Percentiles rank a stretch among this genome's conserved stretches.
phyloP scores from a whole-genome alignment of 2,329 filamentous ascomycete species.

The Clonostachys chloroleuca region DNA sequence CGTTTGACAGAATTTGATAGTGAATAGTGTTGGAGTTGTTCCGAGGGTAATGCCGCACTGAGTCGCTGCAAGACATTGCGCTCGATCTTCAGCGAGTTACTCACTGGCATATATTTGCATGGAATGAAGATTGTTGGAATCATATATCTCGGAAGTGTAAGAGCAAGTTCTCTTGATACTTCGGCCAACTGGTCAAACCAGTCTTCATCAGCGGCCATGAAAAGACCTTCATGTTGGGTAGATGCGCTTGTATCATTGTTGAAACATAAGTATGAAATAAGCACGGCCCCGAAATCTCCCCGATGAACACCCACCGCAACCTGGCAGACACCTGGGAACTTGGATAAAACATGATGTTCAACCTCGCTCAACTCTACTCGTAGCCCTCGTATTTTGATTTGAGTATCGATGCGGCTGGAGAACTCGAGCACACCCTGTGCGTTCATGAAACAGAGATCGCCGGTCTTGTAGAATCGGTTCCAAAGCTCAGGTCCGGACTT shows the following conservation, averaged over 20 bases:
- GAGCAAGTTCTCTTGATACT: conserved; percentile 4
- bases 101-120: conserved; percentile 22
- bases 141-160: conserved; percentile 26
- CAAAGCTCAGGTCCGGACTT: not conserved
- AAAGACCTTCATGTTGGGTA: not conserved
- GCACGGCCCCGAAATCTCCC: not conserved
- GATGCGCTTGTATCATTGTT: not conserved
- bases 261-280: conserved; percentile 2
- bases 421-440: conserved; percentile 9
- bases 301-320: conserved; percentile 3
- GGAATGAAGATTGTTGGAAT: conserved; percentile 33
- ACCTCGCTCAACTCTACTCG: conserved; percentile 12
- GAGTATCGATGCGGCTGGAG: conserved; percentile 11
- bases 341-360: conserved; percentile 4
- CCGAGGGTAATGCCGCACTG: not conserved
- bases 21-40: not conserved
- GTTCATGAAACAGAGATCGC: conserved; percentile 8
- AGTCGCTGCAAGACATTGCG: not conserved
- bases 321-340: not conserved
- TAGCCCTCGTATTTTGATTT: conserved; percentile 12
- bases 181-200: conserved; percentile 7
- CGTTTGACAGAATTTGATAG: not conserved
- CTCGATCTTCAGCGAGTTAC: conserved; percentile 4
- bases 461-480: conserved; percentile 8
- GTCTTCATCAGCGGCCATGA: conserved; percentile 4